A percentile compares a stretch with the other conserved stretches of the same genome.
phyloP scores from a whole-genome alignment of 179 eudicot genomes.

The Corrigiola litoralis region DNA sequence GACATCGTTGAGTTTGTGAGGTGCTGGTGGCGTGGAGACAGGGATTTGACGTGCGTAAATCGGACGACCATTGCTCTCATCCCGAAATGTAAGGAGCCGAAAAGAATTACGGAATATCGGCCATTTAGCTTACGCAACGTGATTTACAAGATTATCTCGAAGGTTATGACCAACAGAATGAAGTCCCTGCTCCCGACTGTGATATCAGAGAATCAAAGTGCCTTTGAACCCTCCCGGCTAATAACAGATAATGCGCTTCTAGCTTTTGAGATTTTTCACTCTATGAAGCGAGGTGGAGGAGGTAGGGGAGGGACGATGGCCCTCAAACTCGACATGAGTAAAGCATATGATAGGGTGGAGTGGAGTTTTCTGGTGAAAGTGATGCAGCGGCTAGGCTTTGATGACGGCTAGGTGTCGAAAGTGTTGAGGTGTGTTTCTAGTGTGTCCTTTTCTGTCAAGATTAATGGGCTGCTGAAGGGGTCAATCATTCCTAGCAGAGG shows the following conservation, averaged over 20 bases:
- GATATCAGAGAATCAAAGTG: neutral
- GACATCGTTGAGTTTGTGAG: neutral
- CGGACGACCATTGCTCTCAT: too few relatives aligned
- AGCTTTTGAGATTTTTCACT: constrained; percentile 5
- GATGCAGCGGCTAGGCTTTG: neutral
- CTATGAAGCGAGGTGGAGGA: neutral
- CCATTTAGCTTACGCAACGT: neutral
- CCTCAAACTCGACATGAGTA: neutral
- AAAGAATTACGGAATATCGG: neutral
- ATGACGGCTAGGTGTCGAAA: neutral
- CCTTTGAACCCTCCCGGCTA: neutral
- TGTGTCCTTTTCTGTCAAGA: neutral
- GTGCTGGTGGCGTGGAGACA: neutral
- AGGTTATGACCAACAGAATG: neutral
- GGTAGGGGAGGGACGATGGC: neutral
- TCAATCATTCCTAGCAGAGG: neutral
- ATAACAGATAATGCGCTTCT: neutral
- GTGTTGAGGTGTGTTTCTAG: neutral
- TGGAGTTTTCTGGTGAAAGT: neutral
- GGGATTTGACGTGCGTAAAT: too few relatives aligned
- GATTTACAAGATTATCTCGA: neutral
- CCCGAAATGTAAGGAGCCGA: neutral
- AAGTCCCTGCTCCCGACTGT: neutral
- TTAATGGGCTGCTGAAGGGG: neutral
- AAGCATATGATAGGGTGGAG: neutral